A percentile compares a stretch with the other conserved stretches of the same genome.
Conservation (phyloP, 2,329 filamentous ascomycete genomes). For the Colletotrichum agaves region DNA sequence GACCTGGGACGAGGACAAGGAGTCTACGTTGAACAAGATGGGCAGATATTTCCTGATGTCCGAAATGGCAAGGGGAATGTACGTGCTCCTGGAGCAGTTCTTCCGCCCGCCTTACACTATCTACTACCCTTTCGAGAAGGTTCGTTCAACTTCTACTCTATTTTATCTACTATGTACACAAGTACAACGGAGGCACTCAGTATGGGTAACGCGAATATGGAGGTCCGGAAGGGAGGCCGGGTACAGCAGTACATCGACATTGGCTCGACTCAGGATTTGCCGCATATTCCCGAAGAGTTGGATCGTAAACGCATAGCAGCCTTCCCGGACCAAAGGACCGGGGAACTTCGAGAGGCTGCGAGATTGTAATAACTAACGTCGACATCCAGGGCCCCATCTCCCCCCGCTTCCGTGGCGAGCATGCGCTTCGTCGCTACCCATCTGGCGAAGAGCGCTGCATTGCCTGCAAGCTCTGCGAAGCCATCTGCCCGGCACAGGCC, state of each 20-base stretch:
- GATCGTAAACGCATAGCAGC: too few species aligned
- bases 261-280: background rate
- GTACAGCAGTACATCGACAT: background rate
- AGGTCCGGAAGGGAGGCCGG: constrained; percentile 1
- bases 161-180: too few species aligned
- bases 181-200: background rate
- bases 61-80: constrained; percentile 98
- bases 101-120: constrained; percentile 99
- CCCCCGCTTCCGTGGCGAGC: constrained; percentile 96
- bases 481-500: constrained; percentile 96
- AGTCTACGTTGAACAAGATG: constrained; percentile 82
- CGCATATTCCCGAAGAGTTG: too few species aligned
- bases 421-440: constrained; percentile 94
- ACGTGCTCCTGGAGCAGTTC: constrained; percentile 96
- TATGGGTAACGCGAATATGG: background rate
- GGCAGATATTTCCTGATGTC: constrained; percentile 95
- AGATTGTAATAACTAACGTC: constrained; percentile 4
- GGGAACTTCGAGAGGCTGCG: background rate
- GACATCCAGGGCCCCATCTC: constrained; percentile 83
- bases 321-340: background rate
- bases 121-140: constrained; percentile 98
- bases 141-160: constrained; percentile 46
- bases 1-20: constrained; percentile 83
- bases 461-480: constrained; percentile 99
- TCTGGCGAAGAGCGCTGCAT: constrained; percentile 99